Evolutionary conservation across 2,329 filamentous ascomycete genomes (phyloP).

Genomic region (Thermothelomyces thermophilus): DNA sequence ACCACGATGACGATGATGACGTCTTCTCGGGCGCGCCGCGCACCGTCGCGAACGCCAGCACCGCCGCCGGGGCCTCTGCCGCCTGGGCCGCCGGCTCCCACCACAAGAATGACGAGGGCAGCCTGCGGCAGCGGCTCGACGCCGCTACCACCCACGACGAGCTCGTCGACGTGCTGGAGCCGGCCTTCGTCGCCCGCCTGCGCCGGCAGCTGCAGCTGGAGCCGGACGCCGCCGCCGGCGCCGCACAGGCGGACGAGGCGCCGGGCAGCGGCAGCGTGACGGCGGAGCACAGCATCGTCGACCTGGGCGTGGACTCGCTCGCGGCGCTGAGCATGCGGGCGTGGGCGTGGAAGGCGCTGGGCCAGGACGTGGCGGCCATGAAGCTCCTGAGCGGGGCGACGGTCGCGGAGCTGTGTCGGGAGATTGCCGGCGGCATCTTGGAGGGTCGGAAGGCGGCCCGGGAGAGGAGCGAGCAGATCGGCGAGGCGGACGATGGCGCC

Average conservation of each 20-base stretch:
- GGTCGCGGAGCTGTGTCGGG: conserved; percentile 21
- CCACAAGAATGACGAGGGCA: too few relatives aligned
- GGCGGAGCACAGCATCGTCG: conserved; percentile 29
- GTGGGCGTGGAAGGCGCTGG: conserved; percentile 40
- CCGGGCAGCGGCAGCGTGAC: conserved; percentile 22
- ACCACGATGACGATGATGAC: conserved; percentile 3
- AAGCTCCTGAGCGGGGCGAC: conserved; percentile 35
- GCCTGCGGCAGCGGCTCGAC: conserved; percentile 28
- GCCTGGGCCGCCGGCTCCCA: conserved; percentile 16
- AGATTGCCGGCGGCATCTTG: conserved; percentile 16
- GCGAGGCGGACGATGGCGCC: not conserved
- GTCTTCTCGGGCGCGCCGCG: not conserved
- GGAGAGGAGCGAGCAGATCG: not conserved
- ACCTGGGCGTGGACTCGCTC: conserved; percentile 38
- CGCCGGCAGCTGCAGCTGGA: conserved; percentile 30
- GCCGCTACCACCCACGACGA: conserved; percentile 19
- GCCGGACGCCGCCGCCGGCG: conserved; percentile 9
- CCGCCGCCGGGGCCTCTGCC: too few relatives aligned
- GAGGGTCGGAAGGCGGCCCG: not conserved
- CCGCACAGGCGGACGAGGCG: too few relatives aligned
- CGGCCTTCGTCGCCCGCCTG: conserved; percentile 28
- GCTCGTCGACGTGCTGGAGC: conserved; percentile 25
- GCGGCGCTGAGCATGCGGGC: conserved; percentile 37
- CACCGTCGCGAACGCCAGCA: not conserved
- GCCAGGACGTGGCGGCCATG: conserved; percentile 40